A percentile compares a stretch with the other conserved stretches of the same genome.
Conservation (phyloP, 495 filamentous ascomycete species). For the Friedmanniomyces simplex region DNA sequence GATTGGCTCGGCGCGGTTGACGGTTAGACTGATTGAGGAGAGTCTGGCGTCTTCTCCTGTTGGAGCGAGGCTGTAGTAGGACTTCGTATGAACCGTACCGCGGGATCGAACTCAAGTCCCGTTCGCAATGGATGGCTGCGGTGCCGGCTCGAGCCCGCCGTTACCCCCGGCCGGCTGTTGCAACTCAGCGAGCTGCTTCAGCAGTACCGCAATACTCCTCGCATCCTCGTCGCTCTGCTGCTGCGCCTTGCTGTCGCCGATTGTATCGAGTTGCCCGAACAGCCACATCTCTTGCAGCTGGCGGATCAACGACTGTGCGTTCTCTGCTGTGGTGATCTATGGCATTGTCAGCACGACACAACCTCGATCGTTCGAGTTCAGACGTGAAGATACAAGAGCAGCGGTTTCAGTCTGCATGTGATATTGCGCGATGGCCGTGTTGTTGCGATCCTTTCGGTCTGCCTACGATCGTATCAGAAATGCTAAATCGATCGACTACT, state of each 20-base stretch:
- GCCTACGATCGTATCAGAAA: slow-evolving; percentile 29
- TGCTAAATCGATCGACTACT: not conserved
- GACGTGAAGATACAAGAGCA: slow-evolving; percentile 40
- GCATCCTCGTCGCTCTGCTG: slow-evolving; percentile 45
- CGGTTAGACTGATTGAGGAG: slow-evolving; percentile 10
- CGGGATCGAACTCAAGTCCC: not conserved
- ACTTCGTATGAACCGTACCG: not conserved
- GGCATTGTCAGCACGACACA: not conserved
- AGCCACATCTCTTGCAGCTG: slow-evolving; percentile 66
- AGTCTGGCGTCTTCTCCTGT: not conserved
- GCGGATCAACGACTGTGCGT: slow-evolving; percentile 51
- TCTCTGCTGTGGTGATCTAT: slow-evolving; percentile 56
- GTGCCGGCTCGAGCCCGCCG: not conserved
- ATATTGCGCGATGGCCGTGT: slow-evolving; percentile 48
- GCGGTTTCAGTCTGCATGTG: slow-evolving; percentile 56
- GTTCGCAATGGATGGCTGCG: not conserved
- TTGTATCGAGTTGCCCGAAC: slow-evolving; percentile 57
- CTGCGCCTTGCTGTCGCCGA: slow-evolving; percentile 36
- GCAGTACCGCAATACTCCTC: slow-evolving; percentile 38
- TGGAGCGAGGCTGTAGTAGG: slow-evolving; percentile 9
- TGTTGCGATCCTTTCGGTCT: slow-evolving; percentile 31
- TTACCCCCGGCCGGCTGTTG: not conserved
- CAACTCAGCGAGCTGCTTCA: slow-evolving; percentile 20
- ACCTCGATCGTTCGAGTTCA: not conserved
- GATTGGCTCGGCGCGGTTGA: slow-evolving; percentile 16